Evolutionary conservation across 345 rosid genomes (phyloP).

Genomic region (Salix suchowensis): DNA sequence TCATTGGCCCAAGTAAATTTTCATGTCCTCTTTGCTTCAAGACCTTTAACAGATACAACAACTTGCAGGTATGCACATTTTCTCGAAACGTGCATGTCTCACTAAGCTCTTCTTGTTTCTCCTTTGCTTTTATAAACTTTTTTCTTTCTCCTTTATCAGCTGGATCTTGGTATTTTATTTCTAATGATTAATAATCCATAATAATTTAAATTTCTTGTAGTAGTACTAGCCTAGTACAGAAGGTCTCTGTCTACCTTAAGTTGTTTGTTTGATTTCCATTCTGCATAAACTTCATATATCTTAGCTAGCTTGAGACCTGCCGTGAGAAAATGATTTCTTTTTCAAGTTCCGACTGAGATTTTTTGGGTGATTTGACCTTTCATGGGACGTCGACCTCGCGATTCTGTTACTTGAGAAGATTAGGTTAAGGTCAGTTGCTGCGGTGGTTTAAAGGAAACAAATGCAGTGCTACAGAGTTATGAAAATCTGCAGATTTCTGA

Average conservation of each 20-base stretch:
- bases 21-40: slow-evolving; percentile 52
- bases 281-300: neutral
- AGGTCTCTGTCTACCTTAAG: neutral
- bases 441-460: slow-evolving; percentile 2
- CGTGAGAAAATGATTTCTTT: neutral
- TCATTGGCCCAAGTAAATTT: slow-evolving; percentile 56
- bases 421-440: neutral
- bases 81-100: neutral
- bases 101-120: neutral
- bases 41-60: slow-evolving; percentile 59
- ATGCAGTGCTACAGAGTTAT: neutral
- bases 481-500: neutral
- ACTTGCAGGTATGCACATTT: slow-evolving; percentile 42
- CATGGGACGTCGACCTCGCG: neutral
- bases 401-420: neutral
- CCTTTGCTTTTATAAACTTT: neutral
- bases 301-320: neutral
- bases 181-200: neutral
- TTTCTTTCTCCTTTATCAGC: neutral
- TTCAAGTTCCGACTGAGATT: neutral
- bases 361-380: neutral
- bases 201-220: neutral
- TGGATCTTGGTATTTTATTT: neutral
- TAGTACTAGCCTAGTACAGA: neutral
- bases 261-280: neutral